Conservation (phyloP, 1,284 basidiomycete species). For the Pyrrhoderma lamaoense region DNA sequence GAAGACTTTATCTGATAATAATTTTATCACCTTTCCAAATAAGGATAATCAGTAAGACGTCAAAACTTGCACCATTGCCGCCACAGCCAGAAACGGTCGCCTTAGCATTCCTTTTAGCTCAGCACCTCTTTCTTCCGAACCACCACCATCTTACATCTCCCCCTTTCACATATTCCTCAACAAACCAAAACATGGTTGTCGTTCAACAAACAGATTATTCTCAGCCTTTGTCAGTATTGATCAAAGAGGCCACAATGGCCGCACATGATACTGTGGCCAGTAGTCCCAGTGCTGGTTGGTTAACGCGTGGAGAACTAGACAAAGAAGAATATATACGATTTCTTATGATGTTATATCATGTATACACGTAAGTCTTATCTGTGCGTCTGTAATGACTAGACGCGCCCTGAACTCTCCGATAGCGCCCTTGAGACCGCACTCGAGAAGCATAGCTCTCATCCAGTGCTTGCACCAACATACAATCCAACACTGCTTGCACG, state of each 20-base stretch:
- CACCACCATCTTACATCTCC: background rate
- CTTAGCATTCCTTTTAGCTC: conserved; percentile 1
- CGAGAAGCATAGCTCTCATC: conserved; percentile 54
- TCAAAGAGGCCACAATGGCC: conserved; percentile 50
- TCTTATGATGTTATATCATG: conserved; percentile 70
- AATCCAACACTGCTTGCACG: conserved; percentile 65
- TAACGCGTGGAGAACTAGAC: conserved; percentile 54
- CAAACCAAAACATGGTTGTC: conserved; percentile 4
- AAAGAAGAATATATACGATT: conserved; percentile 64
- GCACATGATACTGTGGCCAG: conserved; percentile 59
- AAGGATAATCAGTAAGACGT: no score
- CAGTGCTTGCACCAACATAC: conserved; percentile 60
- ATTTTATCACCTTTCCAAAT: no score
- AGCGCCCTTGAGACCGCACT: conserved; percentile 62
- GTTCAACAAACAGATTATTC: conserved; percentile 16
- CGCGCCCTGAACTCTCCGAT: conserved; percentile 4
- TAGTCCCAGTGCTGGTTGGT: conserved; percentile 50
- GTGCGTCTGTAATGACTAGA: background rate
- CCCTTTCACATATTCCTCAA: background rate
- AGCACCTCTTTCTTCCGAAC: background rate
- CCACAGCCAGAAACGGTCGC: conserved; percentile 4
- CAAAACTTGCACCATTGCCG: background rate
- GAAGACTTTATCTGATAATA: conserved; percentile 1
- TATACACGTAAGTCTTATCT: conserved; percentile 59
- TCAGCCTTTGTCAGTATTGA: conserved; percentile 31